Evolutionary conservation across 2,329 filamentous ascomycete species (phyloP), one percentile per base, ranked within the genome.

Genomic region (Diaporthe citri): DNA sequence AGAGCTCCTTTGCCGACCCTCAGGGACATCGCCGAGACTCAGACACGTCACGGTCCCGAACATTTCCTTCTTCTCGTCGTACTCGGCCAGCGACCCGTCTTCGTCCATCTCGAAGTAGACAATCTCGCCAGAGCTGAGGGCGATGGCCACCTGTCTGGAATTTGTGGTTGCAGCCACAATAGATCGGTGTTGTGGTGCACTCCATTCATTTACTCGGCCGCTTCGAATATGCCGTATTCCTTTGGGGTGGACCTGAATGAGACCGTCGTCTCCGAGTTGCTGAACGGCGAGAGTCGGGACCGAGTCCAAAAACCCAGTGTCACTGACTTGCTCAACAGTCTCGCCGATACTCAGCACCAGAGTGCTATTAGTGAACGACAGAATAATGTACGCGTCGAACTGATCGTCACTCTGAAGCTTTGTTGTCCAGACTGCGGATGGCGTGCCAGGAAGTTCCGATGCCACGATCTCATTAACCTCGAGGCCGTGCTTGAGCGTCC

Each of bases 101-200:
- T 91, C 90, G 80, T 98, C 97, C 92, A 98, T 96, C 82, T 99
- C 97, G 79, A 99, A 99, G 82, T 98, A 99, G 56, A 98, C 94
- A 77, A 99, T 96, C 83, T 99, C 97, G 51, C 96, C 96, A 12
- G 96, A 98, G 82, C 96, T 98, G 36, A 99, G 88, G 1, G 97
- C 97, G 67, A 98, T 93, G 4, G 95, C 95, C 36, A 99, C 95
- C 84, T 99, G 97, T 56, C 94, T 92, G 79, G 96, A 93, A 80
- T 99, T 99, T 22, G 96, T 97, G 1, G 96, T 93, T 46, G 96
- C 97, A 12, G 96, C 95, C 62, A 98, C 95, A 77, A 99, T 98
- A 0, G 96, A 97, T 31, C 97, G 91, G 86, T 99, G 96, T 79
- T 97, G 93, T 0, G 97, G 97, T 7, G 94, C 93, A 20, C 94